Conservation (phyloP, 208 protist species). For the Crithidia bombi region DNA sequence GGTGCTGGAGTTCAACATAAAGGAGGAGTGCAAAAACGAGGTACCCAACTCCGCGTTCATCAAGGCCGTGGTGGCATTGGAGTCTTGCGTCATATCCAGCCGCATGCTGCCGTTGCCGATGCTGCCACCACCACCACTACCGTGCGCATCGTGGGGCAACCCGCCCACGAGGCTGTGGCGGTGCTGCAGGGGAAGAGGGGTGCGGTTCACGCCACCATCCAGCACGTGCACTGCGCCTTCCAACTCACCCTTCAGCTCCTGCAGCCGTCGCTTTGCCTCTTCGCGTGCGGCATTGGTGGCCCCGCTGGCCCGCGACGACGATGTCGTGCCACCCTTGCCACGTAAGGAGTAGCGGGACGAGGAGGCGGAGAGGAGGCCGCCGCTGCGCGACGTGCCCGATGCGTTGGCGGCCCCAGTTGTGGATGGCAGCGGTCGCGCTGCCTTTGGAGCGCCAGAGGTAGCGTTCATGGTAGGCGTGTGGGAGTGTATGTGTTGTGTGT, state of each 20-base stretch:
- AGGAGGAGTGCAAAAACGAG: conserved; percentile 77
- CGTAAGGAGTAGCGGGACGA: conserved; percentile 11
- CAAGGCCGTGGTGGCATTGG: conserved; percentile 11
- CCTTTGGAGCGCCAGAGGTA: neutral
- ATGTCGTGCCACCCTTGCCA: neutral
- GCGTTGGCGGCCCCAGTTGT: neutral
- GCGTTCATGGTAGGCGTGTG: conserved; percentile 3
- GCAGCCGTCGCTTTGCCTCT: conserved; percentile 48
- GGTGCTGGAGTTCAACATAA: conserved; percentile 40
- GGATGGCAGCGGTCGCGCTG: neutral
- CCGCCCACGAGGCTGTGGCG: conserved; percentile 34
- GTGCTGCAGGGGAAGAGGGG: conserved; percentile 70
- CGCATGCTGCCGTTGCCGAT: conserved; percentile 9
- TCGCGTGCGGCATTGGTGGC: conserved; percentile 34
- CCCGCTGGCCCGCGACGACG: conserved; percentile 5
- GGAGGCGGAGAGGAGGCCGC: neutral
- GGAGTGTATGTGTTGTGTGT: too few species aligned
- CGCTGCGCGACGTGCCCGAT: neutral
- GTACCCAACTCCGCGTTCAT: conserved; percentile 40
- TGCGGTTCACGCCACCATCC: conserved; percentile 87
- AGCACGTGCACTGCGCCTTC: conserved; percentile 78
- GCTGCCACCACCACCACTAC: conserved; percentile 27
- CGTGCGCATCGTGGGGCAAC: conserved; percentile 22
- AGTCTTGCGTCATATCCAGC: conserved; percentile 14
- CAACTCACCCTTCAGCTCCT: conserved; percentile 51